Evolutionary conservation across 2,329 filamentous ascomycete genomes (phyloP).

Genomic region (Acarospora socialis): DNA sequence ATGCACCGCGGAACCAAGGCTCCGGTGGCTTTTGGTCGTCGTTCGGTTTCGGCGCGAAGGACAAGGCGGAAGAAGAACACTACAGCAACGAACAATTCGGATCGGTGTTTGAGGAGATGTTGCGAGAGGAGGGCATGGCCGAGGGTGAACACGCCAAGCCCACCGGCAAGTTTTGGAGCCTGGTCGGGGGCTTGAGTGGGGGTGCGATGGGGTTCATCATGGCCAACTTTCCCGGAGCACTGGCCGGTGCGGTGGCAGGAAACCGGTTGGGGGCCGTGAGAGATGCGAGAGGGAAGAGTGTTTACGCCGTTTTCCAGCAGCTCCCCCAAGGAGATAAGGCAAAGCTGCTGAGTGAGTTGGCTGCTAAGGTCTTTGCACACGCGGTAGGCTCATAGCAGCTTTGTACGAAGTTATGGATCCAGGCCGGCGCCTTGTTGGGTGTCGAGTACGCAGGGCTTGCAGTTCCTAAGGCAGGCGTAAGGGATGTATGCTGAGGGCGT

Average conservation of each 20-base stretch:
- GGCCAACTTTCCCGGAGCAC: conserved; percentile 74
- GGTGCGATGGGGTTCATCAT: conserved; percentile 90
- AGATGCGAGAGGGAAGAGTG: conserved; percentile 86
- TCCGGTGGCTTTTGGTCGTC: conserved; percentile 58
- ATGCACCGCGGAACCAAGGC: conserved; percentile 20
- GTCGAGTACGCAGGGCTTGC: too few relatives aligned
- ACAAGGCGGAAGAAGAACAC: conserved; percentile 35
- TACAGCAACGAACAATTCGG: conserved; percentile 71
- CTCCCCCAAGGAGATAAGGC: conserved; percentile 72
- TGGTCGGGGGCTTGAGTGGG: conserved; percentile 74
- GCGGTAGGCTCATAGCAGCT: conserved; percentile 42
- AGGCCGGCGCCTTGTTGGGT: too few relatives aligned
- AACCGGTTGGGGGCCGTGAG: conserved; percentile 82
- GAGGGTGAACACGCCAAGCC: conserved; percentile 46
- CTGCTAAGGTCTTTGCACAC: conserved; percentile 73
- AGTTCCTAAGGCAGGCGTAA: too few relatives aligned
- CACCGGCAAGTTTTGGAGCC: conserved; percentile 69
- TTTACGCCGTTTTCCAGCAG: conserved; percentile 80
- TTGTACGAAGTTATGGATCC: too few relatives aligned
- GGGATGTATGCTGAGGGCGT: too few relatives aligned
- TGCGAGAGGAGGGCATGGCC: conserved; percentile 71
- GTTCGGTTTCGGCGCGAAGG: conserved; percentile 42
- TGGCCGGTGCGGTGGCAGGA: conserved; percentile 83
- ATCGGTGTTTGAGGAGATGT: conserved; percentile 80
- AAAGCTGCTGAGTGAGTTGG: conserved; percentile 67